Conservation (phyloP, 176 grass and related monocot species). For the Cenchrus purpureus region DNA sequence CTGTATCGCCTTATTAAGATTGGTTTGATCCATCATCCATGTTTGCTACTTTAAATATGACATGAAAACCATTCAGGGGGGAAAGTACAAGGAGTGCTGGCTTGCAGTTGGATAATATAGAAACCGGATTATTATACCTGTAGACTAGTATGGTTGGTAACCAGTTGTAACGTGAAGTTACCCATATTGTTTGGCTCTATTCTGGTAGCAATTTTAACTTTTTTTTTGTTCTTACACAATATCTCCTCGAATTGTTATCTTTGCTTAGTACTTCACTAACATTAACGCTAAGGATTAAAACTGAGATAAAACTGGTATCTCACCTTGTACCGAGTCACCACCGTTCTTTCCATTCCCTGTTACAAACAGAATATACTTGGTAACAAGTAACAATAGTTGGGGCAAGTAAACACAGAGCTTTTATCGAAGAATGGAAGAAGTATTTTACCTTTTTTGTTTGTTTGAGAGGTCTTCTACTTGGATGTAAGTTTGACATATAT, state of each 20-base stretch:
- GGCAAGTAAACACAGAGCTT: neutral
- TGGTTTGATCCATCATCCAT: neutral
- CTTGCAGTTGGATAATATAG: neutral
- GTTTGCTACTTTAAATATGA: neutral
- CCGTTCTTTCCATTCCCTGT: neutral
- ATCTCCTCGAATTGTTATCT: neutral
- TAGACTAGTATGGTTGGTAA: neutral
- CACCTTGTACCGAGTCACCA: neutral
- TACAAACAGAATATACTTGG: neutral
- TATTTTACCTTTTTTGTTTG: neutral
- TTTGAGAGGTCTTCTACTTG: neutral
- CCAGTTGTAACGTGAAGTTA: neutral
- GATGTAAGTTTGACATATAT: neutral
- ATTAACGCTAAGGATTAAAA: neutral
- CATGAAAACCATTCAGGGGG: neutral
- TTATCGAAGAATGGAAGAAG: neutral
- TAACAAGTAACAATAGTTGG: neutral
- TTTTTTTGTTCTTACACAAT: neutral
- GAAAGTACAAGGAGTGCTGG: neutral
- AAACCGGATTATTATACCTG: neutral
- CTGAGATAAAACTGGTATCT: constrained; percentile 2
- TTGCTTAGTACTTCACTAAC: neutral
- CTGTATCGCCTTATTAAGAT: neutral
- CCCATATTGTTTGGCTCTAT: neutral
- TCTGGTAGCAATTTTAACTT: neutral